Evolutionary conservation across 257 asterid species (phyloP), one percentile per base, ranked within the genome.

Genomic region (Buddleja alternifolia): DNA sequence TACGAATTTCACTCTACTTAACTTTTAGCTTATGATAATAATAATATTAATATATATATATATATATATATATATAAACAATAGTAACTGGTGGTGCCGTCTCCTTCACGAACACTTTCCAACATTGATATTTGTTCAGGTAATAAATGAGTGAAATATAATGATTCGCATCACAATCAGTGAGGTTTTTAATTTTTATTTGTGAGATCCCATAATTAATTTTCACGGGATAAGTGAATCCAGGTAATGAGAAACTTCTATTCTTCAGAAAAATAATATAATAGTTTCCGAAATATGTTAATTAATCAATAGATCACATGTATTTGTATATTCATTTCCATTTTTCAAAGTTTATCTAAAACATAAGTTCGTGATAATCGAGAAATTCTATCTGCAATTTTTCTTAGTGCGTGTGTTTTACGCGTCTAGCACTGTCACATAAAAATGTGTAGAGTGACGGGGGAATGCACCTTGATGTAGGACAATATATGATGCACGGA

Each of bases 31-130:
- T 1, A 29, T 29, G 2, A 29, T n/a, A n/a, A n/a, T n/a, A n/a
- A n/a, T n/a, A n/a, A n/a, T n/a, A n/a, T n/a, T n/a, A 1, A 50
- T 6, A 50, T 50, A 50, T 19, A 17, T 50, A 48, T 48, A 48
- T 48, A 19, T 15, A 52, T 37, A 53, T 21, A 20, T 3, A 46
- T 8, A 50, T 7, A 50, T 8, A 0, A 51, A n/a, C 50, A 69
- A 46, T 10, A n/a, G 34, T 25, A 70, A 24, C 53, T 53, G 40
- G 41, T 37, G 74, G 80, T 74, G 83, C 88, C 91, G 91, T 82
- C 82, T 74, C 91, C 86, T 82, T 85, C 76, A 85, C 88, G 91
- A 54, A 75, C 77, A 80, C 83, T 82, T 72, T 63, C 57, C 63
- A 17, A 39, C 69, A 70, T 55, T 67, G 70, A 65, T 23, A 60